Conservation (phyloP, 768 basidiomycete genomes). For the Tephrocybe sp. region DNA sequence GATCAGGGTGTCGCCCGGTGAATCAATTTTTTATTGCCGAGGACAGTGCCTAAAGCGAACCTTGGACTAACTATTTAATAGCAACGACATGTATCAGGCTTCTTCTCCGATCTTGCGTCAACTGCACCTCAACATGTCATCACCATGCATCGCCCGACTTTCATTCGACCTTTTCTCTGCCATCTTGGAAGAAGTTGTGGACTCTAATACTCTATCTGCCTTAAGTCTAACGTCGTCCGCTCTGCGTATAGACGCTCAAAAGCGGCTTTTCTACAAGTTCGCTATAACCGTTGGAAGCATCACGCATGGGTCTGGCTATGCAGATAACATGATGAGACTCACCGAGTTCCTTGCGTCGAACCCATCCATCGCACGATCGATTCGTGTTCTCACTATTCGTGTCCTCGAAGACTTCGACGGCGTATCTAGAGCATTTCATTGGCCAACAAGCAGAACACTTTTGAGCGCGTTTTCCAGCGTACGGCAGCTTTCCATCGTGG, state of each 20-base stretch:
- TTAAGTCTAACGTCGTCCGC: background rate
- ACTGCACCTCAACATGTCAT: background rate
- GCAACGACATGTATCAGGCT: too few species aligned
- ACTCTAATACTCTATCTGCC: background rate
- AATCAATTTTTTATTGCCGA: too few species aligned
- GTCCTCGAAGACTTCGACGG: constrained; percentile 1
- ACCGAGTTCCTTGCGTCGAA: background rate
- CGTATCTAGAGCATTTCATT: background rate
- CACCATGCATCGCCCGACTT: background rate
- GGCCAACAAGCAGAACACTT: background rate
- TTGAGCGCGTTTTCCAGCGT: background rate
- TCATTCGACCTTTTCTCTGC: background rate
- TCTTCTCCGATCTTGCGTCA: too few species aligned
- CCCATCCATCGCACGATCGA: background rate
- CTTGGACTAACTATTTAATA: too few species aligned
- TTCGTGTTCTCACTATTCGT: background rate
- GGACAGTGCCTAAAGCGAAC: too few species aligned
- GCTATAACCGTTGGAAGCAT: background rate
- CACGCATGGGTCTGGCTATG: background rate
- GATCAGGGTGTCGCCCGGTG: too few species aligned
- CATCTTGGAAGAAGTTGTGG: background rate
- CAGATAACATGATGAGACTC: background rate
- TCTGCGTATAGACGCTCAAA: background rate
- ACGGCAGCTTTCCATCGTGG: background rate
- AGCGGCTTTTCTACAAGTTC: background rate